phyloP scores from a whole-genome alignment of 768 basidiomycete species.

The Suillus subluteus region DNA sequence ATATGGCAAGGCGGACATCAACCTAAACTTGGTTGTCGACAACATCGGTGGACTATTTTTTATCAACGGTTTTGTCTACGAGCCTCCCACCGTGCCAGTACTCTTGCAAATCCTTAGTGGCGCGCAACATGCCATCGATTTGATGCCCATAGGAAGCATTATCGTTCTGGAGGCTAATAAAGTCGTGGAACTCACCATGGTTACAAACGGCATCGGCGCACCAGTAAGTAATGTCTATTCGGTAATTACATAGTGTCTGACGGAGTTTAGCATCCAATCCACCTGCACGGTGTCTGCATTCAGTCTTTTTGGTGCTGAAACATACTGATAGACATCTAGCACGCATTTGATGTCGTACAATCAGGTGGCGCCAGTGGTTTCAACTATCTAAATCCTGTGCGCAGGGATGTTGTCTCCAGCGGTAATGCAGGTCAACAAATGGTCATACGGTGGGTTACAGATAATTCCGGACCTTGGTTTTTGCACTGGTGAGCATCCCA shows the following conservation, averaged over 20 bases:
- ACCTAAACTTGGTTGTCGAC: neutral
- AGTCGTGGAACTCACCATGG: slow-evolving; percentile 31
- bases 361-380: slow-evolving; percentile 28
- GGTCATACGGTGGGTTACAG: slow-evolving; percentile 59
- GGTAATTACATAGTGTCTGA: neutral
- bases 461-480: slow-evolving; percentile 67
- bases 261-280: neutral
- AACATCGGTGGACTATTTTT: neutral
- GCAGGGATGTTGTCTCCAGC: slow-evolving; percentile 33
- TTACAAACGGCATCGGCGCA: neutral
- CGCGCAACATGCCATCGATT: slow-evolving; percentile 35
- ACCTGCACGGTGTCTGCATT: neutral
- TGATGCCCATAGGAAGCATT: slow-evolving; percentile 41
- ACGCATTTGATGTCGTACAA: slow-evolving; percentile 26
- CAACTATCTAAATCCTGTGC: slow-evolving; percentile 43
- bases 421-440: slow-evolving; percentile 43
- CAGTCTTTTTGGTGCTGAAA: neutral
- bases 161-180: slow-evolving; percentile 26
- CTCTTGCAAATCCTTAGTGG: neutral
- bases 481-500: slow-evolving; percentile 38
- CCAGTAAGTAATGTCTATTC: neutral
- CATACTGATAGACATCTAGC: neutral
- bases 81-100: neutral
- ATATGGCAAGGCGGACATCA: neutral
- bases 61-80: neutral